phyloP scores from a whole-genome alignment of 2,329 filamentous ascomycete genomes.

The Botrytis aclada region DNA sequence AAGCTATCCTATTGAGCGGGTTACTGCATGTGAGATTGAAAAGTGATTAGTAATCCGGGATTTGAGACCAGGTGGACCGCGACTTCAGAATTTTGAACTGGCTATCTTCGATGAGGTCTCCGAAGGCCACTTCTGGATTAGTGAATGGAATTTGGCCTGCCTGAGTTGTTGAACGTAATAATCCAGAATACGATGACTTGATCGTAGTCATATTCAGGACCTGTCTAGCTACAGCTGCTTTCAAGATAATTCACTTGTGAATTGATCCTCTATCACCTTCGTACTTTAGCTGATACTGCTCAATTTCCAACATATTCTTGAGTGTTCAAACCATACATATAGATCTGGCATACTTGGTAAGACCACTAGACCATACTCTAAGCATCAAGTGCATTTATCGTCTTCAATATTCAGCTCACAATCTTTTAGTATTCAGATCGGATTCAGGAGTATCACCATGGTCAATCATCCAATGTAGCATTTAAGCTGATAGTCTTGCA shows the following conservation, averaged over 20 bases:
- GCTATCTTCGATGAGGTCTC: background rate
- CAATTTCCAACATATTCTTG: background rate
- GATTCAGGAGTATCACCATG: background rate
- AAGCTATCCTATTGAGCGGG: slow-evolving; percentile 5
- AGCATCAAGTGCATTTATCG: too few relatives aligned
- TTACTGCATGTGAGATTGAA: background rate
- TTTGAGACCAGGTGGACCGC: too few relatives aligned
- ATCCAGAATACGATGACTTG: background rate
- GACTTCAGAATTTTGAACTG: background rate
- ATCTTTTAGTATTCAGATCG: background rate
- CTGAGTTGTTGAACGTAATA: background rate
- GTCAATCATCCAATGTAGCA: background rate
- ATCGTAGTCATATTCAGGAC: background rate
- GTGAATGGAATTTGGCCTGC: background rate
- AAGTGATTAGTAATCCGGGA: slow-evolving; percentile 5
- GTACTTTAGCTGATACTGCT: background rate
- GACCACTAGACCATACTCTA: too few relatives aligned
- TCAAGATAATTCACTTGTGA: background rate
- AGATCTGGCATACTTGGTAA: background rate
- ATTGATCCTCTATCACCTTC: background rate
- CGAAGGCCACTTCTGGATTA: background rate
- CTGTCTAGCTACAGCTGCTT: background rate
- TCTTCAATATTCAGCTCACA: background rate
- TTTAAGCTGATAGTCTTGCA: background rate
- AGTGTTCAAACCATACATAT: background rate